phyloP scores from a whole-genome alignment of 106 monocot genomes.

The Narthecium ossifragum region DNA sequence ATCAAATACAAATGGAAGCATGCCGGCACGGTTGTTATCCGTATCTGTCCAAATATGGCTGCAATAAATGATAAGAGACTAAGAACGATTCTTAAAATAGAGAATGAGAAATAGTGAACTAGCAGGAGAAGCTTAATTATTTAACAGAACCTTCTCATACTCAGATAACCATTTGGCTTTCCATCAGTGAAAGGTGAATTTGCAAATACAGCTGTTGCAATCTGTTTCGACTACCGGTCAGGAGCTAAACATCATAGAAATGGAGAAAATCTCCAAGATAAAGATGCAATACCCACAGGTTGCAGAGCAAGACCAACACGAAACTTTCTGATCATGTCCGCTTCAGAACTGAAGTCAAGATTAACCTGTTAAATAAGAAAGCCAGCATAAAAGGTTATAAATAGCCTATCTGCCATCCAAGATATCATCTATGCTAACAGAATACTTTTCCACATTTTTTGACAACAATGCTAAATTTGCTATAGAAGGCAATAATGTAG shows the following conservation, averaged over 20 bases:
- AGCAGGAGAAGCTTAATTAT: slow-evolving; percentile 9
- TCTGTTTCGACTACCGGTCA: slow-evolving; percentile 39
- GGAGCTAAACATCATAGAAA: slow-evolving; percentile 5
- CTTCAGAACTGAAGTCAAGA: slow-evolving; percentile 97
- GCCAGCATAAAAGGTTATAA: neutral
- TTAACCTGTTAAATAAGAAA: slow-evolving; percentile 55
- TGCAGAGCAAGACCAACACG: slow-evolving; percentile 90
- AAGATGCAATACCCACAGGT: slow-evolving; percentile 49
- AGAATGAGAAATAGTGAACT: slow-evolving; percentile 9
- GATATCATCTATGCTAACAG: neutral
- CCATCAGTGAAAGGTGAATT: slow-evolving; percentile 99
- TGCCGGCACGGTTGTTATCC: slow-evolving; percentile 83
- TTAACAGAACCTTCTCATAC: slow-evolving; percentile 79
- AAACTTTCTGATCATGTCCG: slow-evolving; percentile 95
- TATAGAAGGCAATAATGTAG: neutral
- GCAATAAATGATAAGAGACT: slow-evolving; percentile 21
- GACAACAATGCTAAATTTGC: neutral
- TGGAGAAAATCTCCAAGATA: neutral
- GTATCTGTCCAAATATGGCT: slow-evolving; percentile 96
- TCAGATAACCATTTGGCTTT: slow-evolving; percentile 94
- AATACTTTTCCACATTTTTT: neutral
- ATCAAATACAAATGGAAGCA: slow-evolving; percentile 98
- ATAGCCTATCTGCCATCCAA: neutral
- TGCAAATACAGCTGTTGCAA: slow-evolving; percentile 96
- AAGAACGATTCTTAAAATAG: no score